These are phyloP conservation scores for Aspergillus sp. DNA, from an alignment of 2,329 filamentous ascomycete genomes.

Conservation along the genomic window DNA sequence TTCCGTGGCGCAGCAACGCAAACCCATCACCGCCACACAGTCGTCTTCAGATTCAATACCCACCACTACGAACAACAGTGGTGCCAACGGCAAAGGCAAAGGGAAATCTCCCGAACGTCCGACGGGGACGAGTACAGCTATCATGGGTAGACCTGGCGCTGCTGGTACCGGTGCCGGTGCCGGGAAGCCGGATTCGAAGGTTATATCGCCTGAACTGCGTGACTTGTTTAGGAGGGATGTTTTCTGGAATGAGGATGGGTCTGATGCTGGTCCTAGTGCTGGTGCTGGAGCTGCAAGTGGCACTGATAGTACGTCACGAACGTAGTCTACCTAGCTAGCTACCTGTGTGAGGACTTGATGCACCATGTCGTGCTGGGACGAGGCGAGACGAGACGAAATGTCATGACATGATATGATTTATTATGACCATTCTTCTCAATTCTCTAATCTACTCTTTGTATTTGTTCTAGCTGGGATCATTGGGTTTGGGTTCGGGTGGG, in stretches of 20 bases:
- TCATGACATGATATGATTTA: background rate
- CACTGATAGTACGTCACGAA: background rate
- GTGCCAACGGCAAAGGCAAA: slow-evolving; percentile 25
- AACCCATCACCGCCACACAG: slow-evolving; percentile 35
- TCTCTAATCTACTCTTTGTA: background rate
- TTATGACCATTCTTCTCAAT: background rate
- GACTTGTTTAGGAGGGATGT: slow-evolving; percentile 65
- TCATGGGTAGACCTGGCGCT: slow-evolving; percentile 17
- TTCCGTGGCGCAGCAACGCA: slow-evolving; percentile 51
- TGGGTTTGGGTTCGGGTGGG: background rate
- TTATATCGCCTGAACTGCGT: slow-evolving; percentile 68
- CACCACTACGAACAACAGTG: background rate
- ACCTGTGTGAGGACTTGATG: background rate
- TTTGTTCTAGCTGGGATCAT: background rate
- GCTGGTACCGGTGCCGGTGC: background rate
- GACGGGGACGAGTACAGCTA: slow-evolving; percentile 32
- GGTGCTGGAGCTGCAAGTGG: background rate
- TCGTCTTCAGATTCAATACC: slow-evolving; percentile 18
- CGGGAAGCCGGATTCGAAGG: slow-evolving; percentile 45
- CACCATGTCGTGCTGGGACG: background rate
- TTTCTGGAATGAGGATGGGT: slow-evolving; percentile 39
- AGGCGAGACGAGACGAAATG: background rate
- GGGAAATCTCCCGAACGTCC: slow-evolving; percentile 36
- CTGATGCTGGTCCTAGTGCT: background rate
- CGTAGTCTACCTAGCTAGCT: background rate